phyloP scores from a whole-genome alignment of 1,284 basidiomycete species.

The Rhizoctonia solani region DNA sequence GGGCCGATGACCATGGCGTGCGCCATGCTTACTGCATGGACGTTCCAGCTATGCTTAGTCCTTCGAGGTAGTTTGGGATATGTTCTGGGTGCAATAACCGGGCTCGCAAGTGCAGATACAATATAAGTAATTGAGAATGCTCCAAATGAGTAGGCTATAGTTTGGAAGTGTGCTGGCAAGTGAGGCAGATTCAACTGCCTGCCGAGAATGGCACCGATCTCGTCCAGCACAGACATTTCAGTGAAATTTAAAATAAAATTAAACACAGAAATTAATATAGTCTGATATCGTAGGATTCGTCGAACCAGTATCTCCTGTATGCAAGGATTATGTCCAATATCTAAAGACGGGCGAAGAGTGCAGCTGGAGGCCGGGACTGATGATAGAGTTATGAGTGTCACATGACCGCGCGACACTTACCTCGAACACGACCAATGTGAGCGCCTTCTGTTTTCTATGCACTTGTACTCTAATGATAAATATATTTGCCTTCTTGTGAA shows the following conservation, averaged over 20 bases:
- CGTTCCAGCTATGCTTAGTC: conserved; percentile 34
- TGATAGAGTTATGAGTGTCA: too few species aligned
- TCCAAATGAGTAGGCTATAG: conserved; percentile 27
- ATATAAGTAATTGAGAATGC: conserved; percentile 25
- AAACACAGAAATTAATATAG: background rate
- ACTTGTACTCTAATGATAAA: conserved; percentile 8
- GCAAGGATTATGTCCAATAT: too few species aligned
- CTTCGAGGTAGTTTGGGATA: conserved; percentile 31
- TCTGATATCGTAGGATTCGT: too few species aligned
- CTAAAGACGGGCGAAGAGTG: too few species aligned
- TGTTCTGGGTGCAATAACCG: conserved; percentile 29
- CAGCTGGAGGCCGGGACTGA: too few species aligned
- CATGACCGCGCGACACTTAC: background rate
- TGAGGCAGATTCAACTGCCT: conserved; percentile 26
- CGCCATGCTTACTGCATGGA: conserved; percentile 35
- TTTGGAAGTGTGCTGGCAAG: conserved; percentile 27
- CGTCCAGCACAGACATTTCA: conserved; percentile 18
- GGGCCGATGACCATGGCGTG: conserved; percentile 36
- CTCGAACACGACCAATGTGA: conserved; percentile 5
- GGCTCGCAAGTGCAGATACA: conserved; percentile 30
- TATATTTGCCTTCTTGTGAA: background rate
- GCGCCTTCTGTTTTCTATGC: conserved; percentile 2
- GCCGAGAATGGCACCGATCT: conserved; percentile 17
- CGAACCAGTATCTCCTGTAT: too few species aligned
- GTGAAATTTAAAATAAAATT: background rate